Conservation (phyloP, 371 early-diverging fungal species). For the Mortierella sp. region DNA sequence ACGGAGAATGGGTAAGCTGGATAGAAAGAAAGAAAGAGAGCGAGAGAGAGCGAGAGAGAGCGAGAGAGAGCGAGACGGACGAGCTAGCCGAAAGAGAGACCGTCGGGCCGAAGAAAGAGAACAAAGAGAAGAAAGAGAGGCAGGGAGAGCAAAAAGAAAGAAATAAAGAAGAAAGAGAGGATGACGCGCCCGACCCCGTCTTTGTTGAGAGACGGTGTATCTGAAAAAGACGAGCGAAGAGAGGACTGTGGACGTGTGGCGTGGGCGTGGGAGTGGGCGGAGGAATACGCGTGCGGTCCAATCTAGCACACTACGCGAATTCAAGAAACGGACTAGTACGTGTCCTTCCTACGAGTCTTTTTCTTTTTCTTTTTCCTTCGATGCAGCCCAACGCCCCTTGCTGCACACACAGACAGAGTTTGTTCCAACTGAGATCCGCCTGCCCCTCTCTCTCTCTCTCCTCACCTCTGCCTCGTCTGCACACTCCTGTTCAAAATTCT, state of each 20-base stretch:
- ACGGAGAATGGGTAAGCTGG: neutral
- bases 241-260: neutral
- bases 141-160: neutral
- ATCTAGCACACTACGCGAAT: neutral
- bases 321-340: neutral
- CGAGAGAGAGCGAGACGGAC: neutral
- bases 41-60: neutral
- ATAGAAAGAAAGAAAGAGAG: neutral
- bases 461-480: neutral
- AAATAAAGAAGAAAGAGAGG: conserved; percentile 2
- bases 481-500: conserved; percentile 1
- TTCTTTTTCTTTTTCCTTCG: neutral
- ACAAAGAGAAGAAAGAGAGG: neutral
- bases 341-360: neutral
- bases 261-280: neutral
- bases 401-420: no score
- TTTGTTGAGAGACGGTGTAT: no score
- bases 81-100: conserved; percentile 1
- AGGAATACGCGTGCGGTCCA: neutral
- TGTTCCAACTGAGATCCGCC: no score
- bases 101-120: neutral
- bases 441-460: neutral
- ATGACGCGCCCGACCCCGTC: no score
- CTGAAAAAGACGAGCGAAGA: no score
- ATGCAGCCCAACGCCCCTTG: no score